Percentiles rank a stretch among this genome's conserved stretches.
phyloP scores from a whole-genome alignment of 441 rosid genomes.

The Daphne laureola region DNA sequence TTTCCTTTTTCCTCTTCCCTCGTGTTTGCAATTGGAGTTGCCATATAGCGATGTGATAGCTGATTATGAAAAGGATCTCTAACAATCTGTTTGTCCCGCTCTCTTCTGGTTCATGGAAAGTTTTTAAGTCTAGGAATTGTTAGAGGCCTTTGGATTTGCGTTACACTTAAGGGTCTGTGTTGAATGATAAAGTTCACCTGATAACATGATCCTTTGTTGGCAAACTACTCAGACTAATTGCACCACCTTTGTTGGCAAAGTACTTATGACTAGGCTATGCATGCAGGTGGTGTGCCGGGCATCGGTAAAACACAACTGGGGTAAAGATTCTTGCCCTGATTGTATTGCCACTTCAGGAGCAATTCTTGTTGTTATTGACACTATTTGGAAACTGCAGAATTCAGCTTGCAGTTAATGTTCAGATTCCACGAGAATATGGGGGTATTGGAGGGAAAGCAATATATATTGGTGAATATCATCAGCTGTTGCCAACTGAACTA shows the following conservation, averaged over 20 bases:
- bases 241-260: conserved; percentile 1
- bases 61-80: too few relatives aligned
- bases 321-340: conserved; percentile 31
- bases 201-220: too few relatives aligned
- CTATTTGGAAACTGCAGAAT: conserved; percentile 44
- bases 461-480: conserved; percentile 50
- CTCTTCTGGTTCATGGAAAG: neutral
- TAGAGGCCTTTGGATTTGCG: too few relatives aligned
- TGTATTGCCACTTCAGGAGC: conserved; percentile 2
- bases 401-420: conserved; percentile 90
- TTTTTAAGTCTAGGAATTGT: too few relatives aligned
- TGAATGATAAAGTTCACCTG: too few relatives aligned
- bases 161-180: too few relatives aligned
- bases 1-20: neutral
- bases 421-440: conserved; percentile 71
- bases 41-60: too few relatives aligned
- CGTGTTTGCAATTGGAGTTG: too few relatives aligned
- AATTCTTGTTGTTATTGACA: conserved; percentile 8
- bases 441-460: conserved; percentile 90
- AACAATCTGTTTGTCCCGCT: too few relatives aligned
- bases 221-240: neutral
- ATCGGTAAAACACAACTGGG: conserved; percentile 97
- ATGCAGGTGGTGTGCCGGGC: conserved; percentile 83
- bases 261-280: conserved; percentile 6
- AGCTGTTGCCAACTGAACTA: neutral